Evolutionary conservation across 768 basidiomycete species (phyloP).

Genomic region (Candolleomyces aberdarensis): DNA sequence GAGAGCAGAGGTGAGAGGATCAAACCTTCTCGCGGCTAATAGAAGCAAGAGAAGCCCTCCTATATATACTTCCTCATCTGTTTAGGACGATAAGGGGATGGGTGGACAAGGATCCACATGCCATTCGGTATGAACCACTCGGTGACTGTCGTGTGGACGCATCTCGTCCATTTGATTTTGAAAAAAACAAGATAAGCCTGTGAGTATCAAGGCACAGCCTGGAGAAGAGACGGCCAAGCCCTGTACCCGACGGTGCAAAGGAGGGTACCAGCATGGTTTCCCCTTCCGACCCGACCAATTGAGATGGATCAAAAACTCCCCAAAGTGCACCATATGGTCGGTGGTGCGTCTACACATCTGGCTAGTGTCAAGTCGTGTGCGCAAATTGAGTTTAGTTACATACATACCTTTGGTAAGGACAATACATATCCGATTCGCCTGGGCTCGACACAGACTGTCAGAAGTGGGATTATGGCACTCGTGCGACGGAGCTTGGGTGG

Average conservation of each 20-base stretch:
- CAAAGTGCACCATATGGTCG: background rate
- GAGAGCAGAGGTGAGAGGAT: background rate
- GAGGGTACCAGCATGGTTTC: background rate
- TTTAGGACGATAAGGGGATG: background rate
- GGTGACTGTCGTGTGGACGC: background rate
- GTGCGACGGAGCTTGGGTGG: background rate
- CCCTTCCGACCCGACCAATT: background rate
- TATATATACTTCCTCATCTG: background rate
- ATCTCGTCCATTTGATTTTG: background rate
- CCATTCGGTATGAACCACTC: background rate
- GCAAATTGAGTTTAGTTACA: too few relatives aligned
- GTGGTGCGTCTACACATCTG: background rate
- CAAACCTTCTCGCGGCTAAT: constrained; percentile 1
- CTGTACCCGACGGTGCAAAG: too few relatives aligned
- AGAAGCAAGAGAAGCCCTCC: background rate
- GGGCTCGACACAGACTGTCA: too few relatives aligned
- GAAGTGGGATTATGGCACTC: too few relatives aligned
- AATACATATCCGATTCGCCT: too few relatives aligned
- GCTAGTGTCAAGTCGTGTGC: too few relatives aligned
- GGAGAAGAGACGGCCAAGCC: too few relatives aligned
- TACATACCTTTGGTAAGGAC: too few relatives aligned
- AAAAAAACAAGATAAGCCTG: background rate
- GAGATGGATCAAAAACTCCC: background rate
- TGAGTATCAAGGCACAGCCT: too few relatives aligned
- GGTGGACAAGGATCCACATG: background rate